phyloP scores from a whole-genome alignment of 495 filamentous ascomycete genomes.

The Aspergillus cavernicola region DNA sequence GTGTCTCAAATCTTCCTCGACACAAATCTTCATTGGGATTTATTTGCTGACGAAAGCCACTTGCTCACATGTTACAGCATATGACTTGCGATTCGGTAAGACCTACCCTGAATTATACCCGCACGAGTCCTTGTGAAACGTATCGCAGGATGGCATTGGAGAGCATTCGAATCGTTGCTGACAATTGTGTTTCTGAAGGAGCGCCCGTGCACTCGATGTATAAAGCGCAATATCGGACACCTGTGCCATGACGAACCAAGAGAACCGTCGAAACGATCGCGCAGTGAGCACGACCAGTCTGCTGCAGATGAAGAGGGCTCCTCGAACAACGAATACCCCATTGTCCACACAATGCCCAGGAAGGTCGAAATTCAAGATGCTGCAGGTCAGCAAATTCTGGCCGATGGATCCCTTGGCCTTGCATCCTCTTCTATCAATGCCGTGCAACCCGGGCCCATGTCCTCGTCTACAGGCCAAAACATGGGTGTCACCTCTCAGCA shows the following conservation, averaged over 20 bases:
- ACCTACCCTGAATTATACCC: slow-evolving; percentile 41
- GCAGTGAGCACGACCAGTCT: slow-evolving; percentile 62
- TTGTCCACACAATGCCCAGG: slow-evolving; percentile 36
- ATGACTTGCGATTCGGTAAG: slow-evolving; percentile 99
- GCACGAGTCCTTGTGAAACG: slow-evolving; percentile 26
- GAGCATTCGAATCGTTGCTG: slow-evolving; percentile 22
- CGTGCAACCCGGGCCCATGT: slow-evolving; percentile 34
- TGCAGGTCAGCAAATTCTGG: slow-evolving; percentile 39
- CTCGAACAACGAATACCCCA: slow-evolving; percentile 43
- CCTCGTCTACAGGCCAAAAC: slow-evolving; percentile 37
- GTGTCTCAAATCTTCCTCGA: not conserved
- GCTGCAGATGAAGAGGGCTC: slow-evolving; percentile 56
- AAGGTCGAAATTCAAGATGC: slow-evolving; percentile 41
- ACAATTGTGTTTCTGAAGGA: slow-evolving; percentile 53
- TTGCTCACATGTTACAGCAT: slow-evolving; percentile 65
- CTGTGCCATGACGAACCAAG: slow-evolving; percentile 97
- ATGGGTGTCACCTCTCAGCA: slow-evolving; percentile 61
- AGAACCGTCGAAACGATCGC: slow-evolving; percentile 71
- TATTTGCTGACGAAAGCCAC: slow-evolving; percentile 34
- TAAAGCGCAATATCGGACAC: slow-evolving; percentile 98
- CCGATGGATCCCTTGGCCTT: slow-evolving; percentile 35
- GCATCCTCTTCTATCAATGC: slow-evolving; percentile 31
- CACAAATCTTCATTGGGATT: slow-evolving; percentile 4
- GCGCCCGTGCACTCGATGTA: slow-evolving; percentile 93
- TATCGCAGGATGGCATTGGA: slow-evolving; percentile 13